Evolutionary conservation across 169 alveolate genomes (phyloP), one percentile per base, ranked within the genome.

Genomic region (Eimeria necatrix): DNA sequence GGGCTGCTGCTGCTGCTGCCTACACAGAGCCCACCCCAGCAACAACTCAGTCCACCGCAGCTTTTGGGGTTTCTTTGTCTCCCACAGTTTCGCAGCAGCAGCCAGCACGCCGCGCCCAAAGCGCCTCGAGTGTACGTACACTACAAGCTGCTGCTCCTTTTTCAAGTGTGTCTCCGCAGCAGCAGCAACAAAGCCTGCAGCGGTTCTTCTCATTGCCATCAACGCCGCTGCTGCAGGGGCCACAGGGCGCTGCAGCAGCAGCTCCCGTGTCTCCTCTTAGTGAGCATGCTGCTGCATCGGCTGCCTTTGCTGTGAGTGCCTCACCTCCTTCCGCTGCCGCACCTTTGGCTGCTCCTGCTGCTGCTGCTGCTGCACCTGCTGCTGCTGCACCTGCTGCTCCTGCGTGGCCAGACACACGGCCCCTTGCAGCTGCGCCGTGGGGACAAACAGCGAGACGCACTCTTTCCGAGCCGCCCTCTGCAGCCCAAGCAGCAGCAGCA

Each of bases 401-500:
- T 1, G 26, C 60, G 18, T 4, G 24, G 32, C 64, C 90, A 4
- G 59, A 70, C 3, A 51, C 64, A 5, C 10, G 41, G 0, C 14
- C 52, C 52, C n/a, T 51, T 24, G 74, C 26, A 41, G 26, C 46
- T 4, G 74, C 49, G 41, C 90, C 90, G 18, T 51, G 90, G 90
- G 90, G 52, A 74, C 90, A 73, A 4, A 70, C 24, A 26, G 8
- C 53, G n/a, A 46, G 90, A 52, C 90, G 90, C 56, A 20, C 41
- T 53, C 60, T 53, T 6, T 81, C 90, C 32, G 90, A 51, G 6
- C 90, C 90, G 3, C 52, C 90, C 24, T 73, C 90, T 9, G 51
- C 74, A n/a, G 78, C 78, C 12, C 41, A 16, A 68, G 78, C 78
- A n/a, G 90, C 90, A 22, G 90, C 90, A n/a, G 90, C 90, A 22